Evolutionary conservation across 495 filamentous ascomycete species (phyloP).

Genomic region (Podospora fimiseda): DNA sequence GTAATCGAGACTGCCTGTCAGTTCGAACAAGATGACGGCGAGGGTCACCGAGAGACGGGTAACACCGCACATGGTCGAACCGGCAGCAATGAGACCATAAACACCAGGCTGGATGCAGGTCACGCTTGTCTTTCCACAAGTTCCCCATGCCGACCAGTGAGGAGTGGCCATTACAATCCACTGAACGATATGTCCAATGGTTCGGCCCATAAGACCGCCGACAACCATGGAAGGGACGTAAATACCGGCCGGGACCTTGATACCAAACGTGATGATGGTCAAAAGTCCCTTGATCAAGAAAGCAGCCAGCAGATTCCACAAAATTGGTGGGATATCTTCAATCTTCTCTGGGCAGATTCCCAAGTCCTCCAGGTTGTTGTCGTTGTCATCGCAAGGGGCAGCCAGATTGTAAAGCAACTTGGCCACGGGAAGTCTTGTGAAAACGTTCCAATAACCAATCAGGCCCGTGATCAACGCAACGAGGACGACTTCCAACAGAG

Average conservation of each 20-base stretch:
- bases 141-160: conserved; percentile 61
- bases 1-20: conserved; percentile 90
- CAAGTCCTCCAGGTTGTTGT: conserved; percentile 51
- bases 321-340: conserved; percentile 65
- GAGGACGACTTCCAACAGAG: conserved; percentile 79
- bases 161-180: conserved; percentile 72
- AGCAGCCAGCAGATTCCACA: conserved; percentile 63
- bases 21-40: conserved; percentile 90
- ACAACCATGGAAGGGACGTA: conserved; percentile 99
- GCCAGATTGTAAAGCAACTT: conserved; percentile 88
- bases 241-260: conserved; percentile 93
- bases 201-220: conserved; percentile 84
- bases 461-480: conserved; percentile 82
- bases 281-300: conserved; percentile 86
- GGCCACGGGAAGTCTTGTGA: conserved; percentile 82
- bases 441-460: conserved; percentile 86
- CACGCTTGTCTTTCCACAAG: conserved; percentile 62
- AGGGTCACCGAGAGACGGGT: conserved; percentile 91
- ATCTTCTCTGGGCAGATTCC: conserved; percentile 70
- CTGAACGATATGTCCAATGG: conserved; percentile 82
- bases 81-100: conserved; percentile 90
- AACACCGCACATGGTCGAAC: conserved; percentile 96
- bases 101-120: conserved; percentile 92
- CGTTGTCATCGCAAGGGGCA: conserved; percentile 63
- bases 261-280: conserved; percentile 84